These are phyloP conservation scores for Edaphochlamys debaryana DNA, from an alignment of 139 green algal species.

Conservation along the genomic window DNA sequence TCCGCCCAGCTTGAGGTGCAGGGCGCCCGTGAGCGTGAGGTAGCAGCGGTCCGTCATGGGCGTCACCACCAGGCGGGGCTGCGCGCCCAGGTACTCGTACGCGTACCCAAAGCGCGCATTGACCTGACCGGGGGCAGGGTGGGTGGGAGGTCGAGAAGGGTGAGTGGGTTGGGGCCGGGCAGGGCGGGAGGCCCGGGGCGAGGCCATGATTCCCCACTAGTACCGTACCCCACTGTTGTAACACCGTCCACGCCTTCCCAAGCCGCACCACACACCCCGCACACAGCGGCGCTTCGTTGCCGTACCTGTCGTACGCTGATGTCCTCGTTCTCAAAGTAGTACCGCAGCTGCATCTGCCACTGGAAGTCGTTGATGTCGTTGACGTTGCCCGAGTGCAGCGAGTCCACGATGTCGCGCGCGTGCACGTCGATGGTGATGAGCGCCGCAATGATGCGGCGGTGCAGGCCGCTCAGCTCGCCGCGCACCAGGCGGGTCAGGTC, in stretches of 20 bases:
- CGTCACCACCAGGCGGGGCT: conserved; percentile 86
- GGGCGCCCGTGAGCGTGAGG: conserved; percentile 86
- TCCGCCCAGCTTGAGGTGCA: conserved; percentile 90
- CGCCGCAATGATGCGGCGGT: conserved; percentile 72
- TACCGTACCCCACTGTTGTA: too few species aligned
- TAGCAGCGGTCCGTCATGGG: conserved; percentile 93
- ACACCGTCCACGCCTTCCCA: too few species aligned
- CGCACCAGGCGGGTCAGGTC: conserved; percentile 75
- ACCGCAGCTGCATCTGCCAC: conserved; percentile 89
- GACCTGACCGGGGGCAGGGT: conserved; percentile 53
- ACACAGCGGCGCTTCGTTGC: too few species aligned
- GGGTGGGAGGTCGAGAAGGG: background rate
- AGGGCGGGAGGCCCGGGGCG: too few species aligned
- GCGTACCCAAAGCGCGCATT: conserved; percentile 83
- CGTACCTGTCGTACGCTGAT: conserved; percentile 70
- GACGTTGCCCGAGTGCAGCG: conserved; percentile 64
- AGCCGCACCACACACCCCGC: too few species aligned
- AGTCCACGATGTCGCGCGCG: conserved; percentile 79
- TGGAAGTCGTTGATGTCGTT: conserved; percentile 75
- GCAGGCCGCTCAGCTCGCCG: conserved; percentile 67
- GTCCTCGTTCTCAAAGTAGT: conserved; percentile 78
- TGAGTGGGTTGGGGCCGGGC: too few species aligned
- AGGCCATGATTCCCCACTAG: too few species aligned
- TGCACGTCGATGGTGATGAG: conserved; percentile 94
- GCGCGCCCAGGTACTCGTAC: conserved; percentile 92